Base-by-base conservation (phyloP, 1,284 basidiomycete genomes). In the Ustilago nuda region DNA sequence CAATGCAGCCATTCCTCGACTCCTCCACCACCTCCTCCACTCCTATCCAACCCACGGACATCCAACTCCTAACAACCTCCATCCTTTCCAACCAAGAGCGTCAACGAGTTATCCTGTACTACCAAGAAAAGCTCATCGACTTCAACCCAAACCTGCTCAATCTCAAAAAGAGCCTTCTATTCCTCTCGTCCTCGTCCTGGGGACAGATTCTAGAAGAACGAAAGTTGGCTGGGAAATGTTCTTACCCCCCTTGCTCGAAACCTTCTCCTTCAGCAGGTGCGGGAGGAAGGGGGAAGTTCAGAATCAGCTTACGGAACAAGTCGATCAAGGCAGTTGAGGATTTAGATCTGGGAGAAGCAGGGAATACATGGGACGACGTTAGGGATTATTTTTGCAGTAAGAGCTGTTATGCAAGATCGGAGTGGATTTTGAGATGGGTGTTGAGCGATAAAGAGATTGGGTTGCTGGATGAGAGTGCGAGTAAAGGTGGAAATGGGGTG, bases 401-500 rank as follows among this genome's bases (percentile, higher is more conserved):
- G n/a, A 8, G 17, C 8, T 77, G 75, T 39, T 73, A 65, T 54
- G 66, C 71, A 19, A 35, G 71, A n/a, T 59, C 64, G 0, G 67
- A 77, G 53, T 77, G 75, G 75, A 60, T 77, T 12, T 53, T 73
- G 41, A 39, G 67, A 17, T 77, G 75, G 71, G 66, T 77, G 27
- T 51, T 77, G 56, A 45, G 48, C n/a, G 61, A 76, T 41, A 51
- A 60, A 15, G 65, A 61, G 59, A 33, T 73, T 4, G 72, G 56
- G 27, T 13, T 61, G n/a, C 13, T 27, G 33, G 59, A 58, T 8
- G 95, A 19, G 36, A 51, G 23, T 27, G 23, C 23, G 23, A 32
- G 32, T 9, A 37, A 46, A n/a, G 56, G 43, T 19, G 46, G 43
- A 33, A n/a, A 36, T 11, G 56, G 46, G n/a, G 48, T 17, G n/a